phyloP scores from a whole-genome alignment of 345 rosid genomes.

The Hypericum perforatum region DNA sequence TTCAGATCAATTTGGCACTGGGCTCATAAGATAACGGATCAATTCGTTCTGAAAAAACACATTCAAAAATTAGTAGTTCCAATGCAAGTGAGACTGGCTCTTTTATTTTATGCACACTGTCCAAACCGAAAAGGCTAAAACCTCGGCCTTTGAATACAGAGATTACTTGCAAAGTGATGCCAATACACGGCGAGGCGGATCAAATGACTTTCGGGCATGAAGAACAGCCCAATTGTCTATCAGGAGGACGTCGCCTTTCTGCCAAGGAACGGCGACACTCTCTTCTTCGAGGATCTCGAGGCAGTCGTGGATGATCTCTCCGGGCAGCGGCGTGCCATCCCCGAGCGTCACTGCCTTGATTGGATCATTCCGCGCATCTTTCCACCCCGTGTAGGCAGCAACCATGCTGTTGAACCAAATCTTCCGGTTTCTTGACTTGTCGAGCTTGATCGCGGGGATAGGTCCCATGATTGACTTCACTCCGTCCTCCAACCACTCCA shows the following conservation, averaged over 20 bases:
- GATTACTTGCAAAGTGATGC: slow-evolving; percentile 76
- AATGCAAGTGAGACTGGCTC: no score
- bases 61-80: no score
- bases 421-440: slow-evolving; percentile 54
- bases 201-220: slow-evolving; percentile 62
- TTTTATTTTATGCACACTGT: no score
- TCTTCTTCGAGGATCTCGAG: slow-evolving; percentile 68
- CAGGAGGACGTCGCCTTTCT: slow-evolving; percentile 69
- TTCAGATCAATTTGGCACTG: no score
- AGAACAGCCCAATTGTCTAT: slow-evolving; percentile 82
- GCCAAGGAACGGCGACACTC: slow-evolving; percentile 71
- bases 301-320: slow-evolving; percentile 49
- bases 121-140: no score
- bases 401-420: slow-evolving; percentile 94
- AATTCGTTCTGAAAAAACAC: no score
- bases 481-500: slow-evolving; percentile 73
- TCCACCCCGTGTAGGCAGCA: slow-evolving; percentile 84
- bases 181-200: slow-evolving; percentile 65
- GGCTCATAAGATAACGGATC: no score
- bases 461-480: slow-evolving; percentile 81
- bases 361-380: slow-evolving; percentile 66
- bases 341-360: slow-evolving; percentile 64
- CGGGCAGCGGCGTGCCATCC: slow-evolving; percentile 55
- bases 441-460: slow-evolving; percentile 61
- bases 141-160: background rate